A percentile compares a stretch with the other conserved stretches of the same genome.
These are phyloP conservation scores for Colletotrichum godetiae DNA, from an alignment of 2,329 filamentous ascomycete species.

Conservation along the genomic window DNA sequence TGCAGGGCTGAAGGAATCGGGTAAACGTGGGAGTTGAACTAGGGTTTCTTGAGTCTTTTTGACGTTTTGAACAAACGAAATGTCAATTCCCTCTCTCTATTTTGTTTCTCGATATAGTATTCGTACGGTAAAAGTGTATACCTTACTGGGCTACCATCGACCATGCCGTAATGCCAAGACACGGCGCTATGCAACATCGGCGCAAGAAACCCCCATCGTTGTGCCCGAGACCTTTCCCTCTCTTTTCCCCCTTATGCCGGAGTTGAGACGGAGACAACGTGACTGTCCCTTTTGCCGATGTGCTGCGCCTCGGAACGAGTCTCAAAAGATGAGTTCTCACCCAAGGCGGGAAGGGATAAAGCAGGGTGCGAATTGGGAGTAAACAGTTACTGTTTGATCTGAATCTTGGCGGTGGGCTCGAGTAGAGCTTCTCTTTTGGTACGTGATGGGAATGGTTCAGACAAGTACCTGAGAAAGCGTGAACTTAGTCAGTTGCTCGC, in stretches of 20 bases:
- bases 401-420: conserved; percentile 25
- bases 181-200: not conserved
- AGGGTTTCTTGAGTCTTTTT: not conserved
- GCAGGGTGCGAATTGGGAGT: not conserved
- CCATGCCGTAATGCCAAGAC: conserved; percentile 7
- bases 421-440: conserved; percentile 18
- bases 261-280: conserved; percentile 4
- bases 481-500: conserved; percentile 25
- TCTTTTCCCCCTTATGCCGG: not conserved
- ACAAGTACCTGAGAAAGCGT: not conserved
- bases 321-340: not conserved
- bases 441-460: not conserved
- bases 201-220: not conserved
- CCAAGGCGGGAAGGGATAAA: conserved; percentile 3
- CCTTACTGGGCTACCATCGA: not conserved
- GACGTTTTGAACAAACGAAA: not conserved
- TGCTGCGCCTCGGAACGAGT: conserved; percentile 22
- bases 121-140: no score
- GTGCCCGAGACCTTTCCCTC: not conserved
- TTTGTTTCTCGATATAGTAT: not conserved
- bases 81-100: no score
- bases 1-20: not conserved
- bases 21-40: not conserved
- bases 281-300: not conserved
- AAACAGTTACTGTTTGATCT: conserved; percentile 32